These are phyloP conservation scores for Fusarium pseudoanthophilum DNA, from an alignment of 2,329 filamentous ascomycete species.

Conservation along the genomic window DNA sequence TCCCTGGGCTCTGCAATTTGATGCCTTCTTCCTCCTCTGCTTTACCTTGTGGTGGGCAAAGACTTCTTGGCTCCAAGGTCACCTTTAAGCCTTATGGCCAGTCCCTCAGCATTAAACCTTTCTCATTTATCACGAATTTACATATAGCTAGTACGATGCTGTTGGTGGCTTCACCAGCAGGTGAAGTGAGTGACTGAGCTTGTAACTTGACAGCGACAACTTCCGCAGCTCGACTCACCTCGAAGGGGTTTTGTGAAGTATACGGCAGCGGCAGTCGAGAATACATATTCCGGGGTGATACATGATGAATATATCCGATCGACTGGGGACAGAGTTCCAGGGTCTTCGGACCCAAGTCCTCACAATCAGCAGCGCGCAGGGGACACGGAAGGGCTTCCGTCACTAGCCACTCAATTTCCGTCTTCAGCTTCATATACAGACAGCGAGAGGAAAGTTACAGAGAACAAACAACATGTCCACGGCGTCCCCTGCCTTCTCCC, in stretches of 20 bases:
- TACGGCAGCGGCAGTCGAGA: not conserved
- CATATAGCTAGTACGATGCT: not conserved
- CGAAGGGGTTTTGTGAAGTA: not conserved
- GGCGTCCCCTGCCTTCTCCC: too few species aligned
- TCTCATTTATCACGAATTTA: not conserved
- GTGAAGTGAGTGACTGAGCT: not conserved
- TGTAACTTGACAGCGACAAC: not conserved
- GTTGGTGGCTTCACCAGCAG: not conserved
- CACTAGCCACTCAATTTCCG: fast-evolving
- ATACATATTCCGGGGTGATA: not conserved
- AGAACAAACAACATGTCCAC: too few species aligned
- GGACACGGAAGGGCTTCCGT: not conserved
- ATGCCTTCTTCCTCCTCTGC: not conserved
- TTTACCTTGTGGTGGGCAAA: not conserved
- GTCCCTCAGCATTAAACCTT: fast-evolving
- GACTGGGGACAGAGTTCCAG: not conserved
- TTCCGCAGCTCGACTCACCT: not conserved
- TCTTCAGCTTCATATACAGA: not conserved
- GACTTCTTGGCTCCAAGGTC: not conserved
- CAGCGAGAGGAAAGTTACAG: not conserved
- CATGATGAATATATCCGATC: not conserved
- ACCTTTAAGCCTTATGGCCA: not conserved
- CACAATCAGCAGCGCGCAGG: not conserved
- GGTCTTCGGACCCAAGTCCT: not conserved
- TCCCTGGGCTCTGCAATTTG: not conserved